phyloP scores from a whole-genome alignment of 1,139 yeast genomes.

The Debaryomycetaceae sp. region DNA sequence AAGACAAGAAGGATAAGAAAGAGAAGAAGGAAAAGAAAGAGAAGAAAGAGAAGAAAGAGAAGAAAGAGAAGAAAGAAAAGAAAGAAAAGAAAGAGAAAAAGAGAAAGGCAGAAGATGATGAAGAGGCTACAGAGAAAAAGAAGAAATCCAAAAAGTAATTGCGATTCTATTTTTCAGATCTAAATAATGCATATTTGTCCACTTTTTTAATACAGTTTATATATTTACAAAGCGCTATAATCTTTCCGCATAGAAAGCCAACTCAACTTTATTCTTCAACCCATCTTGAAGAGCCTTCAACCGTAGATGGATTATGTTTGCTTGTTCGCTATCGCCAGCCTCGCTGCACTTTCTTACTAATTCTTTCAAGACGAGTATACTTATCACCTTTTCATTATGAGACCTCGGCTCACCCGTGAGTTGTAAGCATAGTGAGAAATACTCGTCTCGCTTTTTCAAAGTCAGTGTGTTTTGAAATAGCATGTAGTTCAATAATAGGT shows the following conservation, averaged over 20 bases:
- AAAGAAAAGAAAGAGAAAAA: slow-evolving; percentile 34
- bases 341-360: slow-evolving; percentile 13
- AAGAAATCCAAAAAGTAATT: slow-evolving; percentile 34
- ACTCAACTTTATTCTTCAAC: slow-evolving; percentile 14
- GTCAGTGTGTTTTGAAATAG: slow-evolving; percentile 14
- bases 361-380: slow-evolving; percentile 18
- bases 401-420: slow-evolving; percentile 11
- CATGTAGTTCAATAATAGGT: slow-evolving; percentile 13
- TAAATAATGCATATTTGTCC: neutral
- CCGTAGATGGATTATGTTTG: slow-evolving; percentile 21
- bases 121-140: slow-evolving; percentile 47
- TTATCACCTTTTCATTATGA: slow-evolving; percentile 19
- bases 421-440: slow-evolving; percentile 14
- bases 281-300: slow-evolving; percentile 13
- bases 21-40: slow-evolving; percentile 64
- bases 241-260: slow-evolving; percentile 5
- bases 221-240: slow-evolving; percentile 1
- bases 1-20: slow-evolving; percentile 28
- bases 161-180: neutral
- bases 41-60: slow-evolving; percentile 63
- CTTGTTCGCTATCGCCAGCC: slow-evolving; percentile 21
- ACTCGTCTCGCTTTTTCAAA: slow-evolving; percentile 12
- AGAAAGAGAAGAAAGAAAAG: slow-evolving; percentile 53
- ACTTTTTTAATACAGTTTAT: neutral
- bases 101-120: slow-evolving; percentile 61